A percentile compares a stretch with the other conserved stretches of the same genome.
Evolutionary conservation across 176 grass and related monocot species (phyloP).

Genomic region (Triticum monococcum): DNA sequence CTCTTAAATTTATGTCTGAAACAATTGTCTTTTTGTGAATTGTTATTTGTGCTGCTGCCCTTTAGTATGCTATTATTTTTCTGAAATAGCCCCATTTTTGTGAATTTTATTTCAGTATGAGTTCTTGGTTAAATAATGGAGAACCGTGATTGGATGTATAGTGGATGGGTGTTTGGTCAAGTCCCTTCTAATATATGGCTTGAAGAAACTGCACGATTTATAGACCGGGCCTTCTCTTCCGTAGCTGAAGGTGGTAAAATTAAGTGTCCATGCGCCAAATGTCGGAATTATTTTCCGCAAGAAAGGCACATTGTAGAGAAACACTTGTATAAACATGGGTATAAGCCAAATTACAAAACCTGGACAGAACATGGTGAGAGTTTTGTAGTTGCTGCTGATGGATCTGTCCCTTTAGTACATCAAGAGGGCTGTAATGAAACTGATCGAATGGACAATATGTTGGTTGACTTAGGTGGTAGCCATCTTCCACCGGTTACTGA

Average conservation of each 20-base stretch:
- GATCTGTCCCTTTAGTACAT: not conserved
- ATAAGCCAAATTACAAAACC: not conserved
- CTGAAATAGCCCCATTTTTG: not conserved
- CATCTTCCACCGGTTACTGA: too few relatives aligned
- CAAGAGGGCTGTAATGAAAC: not conserved
- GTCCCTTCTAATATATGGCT: not conserved
- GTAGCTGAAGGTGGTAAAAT: not conserved
- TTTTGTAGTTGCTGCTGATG: not conserved
- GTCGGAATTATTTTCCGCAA: not conserved
- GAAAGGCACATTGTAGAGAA: not conserved
- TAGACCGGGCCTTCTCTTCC: not conserved
- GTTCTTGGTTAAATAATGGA: not conserved
- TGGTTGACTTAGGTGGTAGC: too few relatives aligned
- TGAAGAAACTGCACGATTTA: not conserved
- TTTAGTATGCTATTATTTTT: not conserved
- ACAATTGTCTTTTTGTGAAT: not conserved
- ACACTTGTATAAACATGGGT: not conserved
- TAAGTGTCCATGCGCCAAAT: not conserved
- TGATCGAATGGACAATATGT: too few relatives aligned
- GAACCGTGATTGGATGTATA: too few relatives aligned
- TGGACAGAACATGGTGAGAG: not conserved
- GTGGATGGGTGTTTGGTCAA: too few relatives aligned
- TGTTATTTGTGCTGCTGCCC: too few relatives aligned
- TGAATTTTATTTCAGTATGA: not conserved
- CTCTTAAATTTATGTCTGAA: not conserved